A percentile compares a stretch with the other conserved stretches of the same genome.
phyloP scores from a whole-genome alignment of 179 eudicot genomes.

The Vitellaria paradoxa region DNA sequence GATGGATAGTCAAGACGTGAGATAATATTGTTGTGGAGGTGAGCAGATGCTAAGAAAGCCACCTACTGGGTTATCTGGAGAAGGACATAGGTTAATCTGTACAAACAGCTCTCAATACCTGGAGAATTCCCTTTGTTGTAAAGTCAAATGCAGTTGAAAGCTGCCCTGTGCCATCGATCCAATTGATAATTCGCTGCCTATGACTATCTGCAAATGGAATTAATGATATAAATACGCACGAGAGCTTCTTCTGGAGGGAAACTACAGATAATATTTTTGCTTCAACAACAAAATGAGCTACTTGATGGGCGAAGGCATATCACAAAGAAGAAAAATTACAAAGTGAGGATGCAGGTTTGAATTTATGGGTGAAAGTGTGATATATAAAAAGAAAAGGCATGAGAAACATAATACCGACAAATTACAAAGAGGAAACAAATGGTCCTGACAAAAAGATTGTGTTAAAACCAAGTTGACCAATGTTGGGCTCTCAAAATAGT shows the following conservation, averaged over 20 bases:
- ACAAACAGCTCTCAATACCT: constrained; percentile 41
- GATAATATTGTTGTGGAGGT: neutral
- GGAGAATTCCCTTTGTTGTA: constrained; percentile 94
- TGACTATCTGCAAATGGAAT: constrained; percentile 67
- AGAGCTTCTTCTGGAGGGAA: neutral
- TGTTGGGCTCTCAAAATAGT: neutral
- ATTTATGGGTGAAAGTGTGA: neutral
- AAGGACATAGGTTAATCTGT: neutral
- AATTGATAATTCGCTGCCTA: constrained; percentile 83
- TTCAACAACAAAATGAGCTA: constrained; percentile 2
- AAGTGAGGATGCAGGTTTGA: neutral
- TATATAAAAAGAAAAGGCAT: neutral
- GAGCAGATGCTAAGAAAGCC: neutral
- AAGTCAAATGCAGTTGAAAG: constrained; percentile 87
- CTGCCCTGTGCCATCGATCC: constrained; percentile 90
- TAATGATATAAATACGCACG: neutral
- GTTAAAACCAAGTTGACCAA: neutral
- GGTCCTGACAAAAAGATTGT: neutral
- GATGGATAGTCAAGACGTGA: neutral
- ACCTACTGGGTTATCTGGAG: neutral
- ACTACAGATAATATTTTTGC: neutral
- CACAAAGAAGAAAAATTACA: neutral
- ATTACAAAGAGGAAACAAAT: neutral
- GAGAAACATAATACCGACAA: neutral
- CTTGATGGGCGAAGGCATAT: neutral